Evolutionary conservation across 495 filamentous ascomycete genomes (phyloP), one percentile per base, ranked within the genome.

Genomic region (Usnea hakonensis): DNA sequence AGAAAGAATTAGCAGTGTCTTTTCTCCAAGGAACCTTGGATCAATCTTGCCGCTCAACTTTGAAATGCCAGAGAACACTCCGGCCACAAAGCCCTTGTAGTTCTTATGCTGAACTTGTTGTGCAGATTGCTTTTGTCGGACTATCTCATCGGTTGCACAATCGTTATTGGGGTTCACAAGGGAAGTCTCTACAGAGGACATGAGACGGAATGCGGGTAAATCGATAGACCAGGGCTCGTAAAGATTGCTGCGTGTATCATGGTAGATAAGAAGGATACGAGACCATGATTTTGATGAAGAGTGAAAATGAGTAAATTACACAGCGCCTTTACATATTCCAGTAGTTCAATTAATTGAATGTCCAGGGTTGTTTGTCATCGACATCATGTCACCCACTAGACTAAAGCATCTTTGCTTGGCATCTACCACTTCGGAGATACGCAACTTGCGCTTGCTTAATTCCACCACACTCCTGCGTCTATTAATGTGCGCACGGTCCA

Each of bases 11-110:
- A 57, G 38, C n/a, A 35, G 21, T 46, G 6, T 30, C 17, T 40
- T 8, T 21, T 53, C 33, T 30, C 8, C 9, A 43, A 48, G 9
- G 30, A 23, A 33, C 26, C 55, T 46, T 46, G 21, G 16, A 5
- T 58, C 41, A 30, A 35, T 74, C 82, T 63, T 74, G 92, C 91
- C 92, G 74, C 83, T 84, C 59, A 96, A 75, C 76, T 98, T 98
- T 57, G 90, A 85, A 69, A 97, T 88, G 19, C 94, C 94, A 16
- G 90, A 95, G 69, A 96, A 97, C 14, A 97, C 83, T 7, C 94
- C 94, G 0, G 88, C 94, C 19, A 97, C 91, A 73, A 97, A 98
- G 11, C 94, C 94, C 67, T 90, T 92, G 78, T 96, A 97, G 67
- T 83, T 77, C 40, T 68, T 70, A 44, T 68, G 66, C 37, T 55